A percentile compares a stretch with the other conserved stretches of the same genome.
Conservation (phyloP, 192 early-diverging fungal genomes). For the Entomortierella beljakovae region DNA sequence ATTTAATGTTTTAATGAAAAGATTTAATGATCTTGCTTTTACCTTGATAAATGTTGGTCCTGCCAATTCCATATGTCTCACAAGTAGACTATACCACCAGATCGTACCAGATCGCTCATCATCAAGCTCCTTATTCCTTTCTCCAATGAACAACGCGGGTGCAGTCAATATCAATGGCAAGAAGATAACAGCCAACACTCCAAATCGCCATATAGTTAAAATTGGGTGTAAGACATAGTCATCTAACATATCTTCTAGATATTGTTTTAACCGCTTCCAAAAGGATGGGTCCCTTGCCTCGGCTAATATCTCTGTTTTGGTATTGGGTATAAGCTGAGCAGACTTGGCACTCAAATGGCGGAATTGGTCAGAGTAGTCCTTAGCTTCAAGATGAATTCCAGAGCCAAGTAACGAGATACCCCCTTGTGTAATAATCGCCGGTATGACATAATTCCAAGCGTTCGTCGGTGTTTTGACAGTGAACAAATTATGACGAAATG, state of each 20-base stretch:
- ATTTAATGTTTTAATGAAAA: neutral
- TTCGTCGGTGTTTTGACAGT: neutral
- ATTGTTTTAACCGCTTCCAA: constrained; percentile 20
- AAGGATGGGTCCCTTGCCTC: constrained; percentile 21
- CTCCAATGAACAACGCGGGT: constrained; percentile 71
- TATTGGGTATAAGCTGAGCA: constrained; percentile 23
- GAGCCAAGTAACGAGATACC: constrained; percentile 8
- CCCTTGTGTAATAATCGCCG: constrained; percentile 30
- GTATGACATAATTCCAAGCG: constrained; percentile 34
- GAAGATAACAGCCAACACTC: constrained; percentile 74
- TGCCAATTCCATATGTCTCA: constrained; percentile 83
- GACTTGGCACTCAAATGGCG: neutral
- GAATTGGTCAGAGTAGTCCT: neutral
- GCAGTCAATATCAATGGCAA: constrained; percentile 72
- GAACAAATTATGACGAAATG: neutral
- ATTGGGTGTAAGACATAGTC: constrained; percentile 67
- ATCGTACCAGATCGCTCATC: constrained; percentile 70
- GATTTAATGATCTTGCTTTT: neutral
- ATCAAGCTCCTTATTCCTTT: constrained; percentile 49
- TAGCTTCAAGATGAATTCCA: constrained; percentile 32
- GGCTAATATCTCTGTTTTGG: constrained; percentile 33
- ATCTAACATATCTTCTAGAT: constrained; percentile 53
- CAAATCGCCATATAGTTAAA: constrained; percentile 65
- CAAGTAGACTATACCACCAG: constrained; percentile 89
- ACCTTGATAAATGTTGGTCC: constrained; percentile 98